Percentiles rank a stretch among this genome's conserved stretches.
These are phyloP conservation scores for Suillus cothurnatus DNA, from an alignment of 768 basidiomycete species.

Conservation along the genomic window DNA sequence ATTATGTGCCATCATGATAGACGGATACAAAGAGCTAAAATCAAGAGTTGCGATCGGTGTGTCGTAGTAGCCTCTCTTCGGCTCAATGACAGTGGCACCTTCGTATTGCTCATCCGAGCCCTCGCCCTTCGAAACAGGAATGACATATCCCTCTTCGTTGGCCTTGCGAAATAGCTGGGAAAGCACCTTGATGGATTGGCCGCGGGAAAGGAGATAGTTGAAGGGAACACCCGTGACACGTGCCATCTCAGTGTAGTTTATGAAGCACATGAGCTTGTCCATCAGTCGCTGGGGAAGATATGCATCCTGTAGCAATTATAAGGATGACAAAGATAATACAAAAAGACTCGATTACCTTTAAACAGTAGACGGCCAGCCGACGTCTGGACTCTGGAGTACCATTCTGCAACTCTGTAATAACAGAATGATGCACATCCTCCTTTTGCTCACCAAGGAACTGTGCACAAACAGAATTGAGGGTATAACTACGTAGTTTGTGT, in stretches of 20 bases:
- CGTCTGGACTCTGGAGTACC: conserved; percentile 92
- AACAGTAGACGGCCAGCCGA: conserved; percentile 93
- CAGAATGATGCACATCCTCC: conserved; percentile 98
- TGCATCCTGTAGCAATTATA: conserved; percentile 67
- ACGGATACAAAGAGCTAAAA: conserved; percentile 98
- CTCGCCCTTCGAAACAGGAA: conserved; percentile 85
- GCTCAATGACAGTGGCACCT: conserved; percentile 98
- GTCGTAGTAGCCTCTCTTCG: conserved; percentile 94
- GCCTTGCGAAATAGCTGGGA: conserved; percentile 95
- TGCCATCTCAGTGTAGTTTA: conserved; percentile 99
- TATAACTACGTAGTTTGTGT: conserved; percentile 95
- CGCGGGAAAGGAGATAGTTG: conserved; percentile 90
- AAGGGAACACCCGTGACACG: conserved; percentile 99
- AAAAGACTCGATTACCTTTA: conserved; percentile 63
- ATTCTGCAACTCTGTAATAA: conserved; percentile 97
- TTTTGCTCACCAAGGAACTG: conserved; percentile 99
- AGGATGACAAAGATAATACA: not conserved
- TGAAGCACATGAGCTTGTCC: conserved; percentile 98
- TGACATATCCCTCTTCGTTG: conserved; percentile 86
- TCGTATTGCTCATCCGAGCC: conserved; percentile 97
- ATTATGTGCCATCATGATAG: conserved; percentile 99
- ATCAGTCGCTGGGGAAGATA: conserved; percentile 95
- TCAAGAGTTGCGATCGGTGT: conserved; percentile 96
- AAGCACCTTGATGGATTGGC: conserved; percentile 98
- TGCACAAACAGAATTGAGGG: conserved; percentile 96